A percentile compares a stretch with the other conserved stretches of the same genome.
Evolutionary conservation across 83 land plant genomes (phyloP).

Genomic region (Thuja plicata): DNA sequence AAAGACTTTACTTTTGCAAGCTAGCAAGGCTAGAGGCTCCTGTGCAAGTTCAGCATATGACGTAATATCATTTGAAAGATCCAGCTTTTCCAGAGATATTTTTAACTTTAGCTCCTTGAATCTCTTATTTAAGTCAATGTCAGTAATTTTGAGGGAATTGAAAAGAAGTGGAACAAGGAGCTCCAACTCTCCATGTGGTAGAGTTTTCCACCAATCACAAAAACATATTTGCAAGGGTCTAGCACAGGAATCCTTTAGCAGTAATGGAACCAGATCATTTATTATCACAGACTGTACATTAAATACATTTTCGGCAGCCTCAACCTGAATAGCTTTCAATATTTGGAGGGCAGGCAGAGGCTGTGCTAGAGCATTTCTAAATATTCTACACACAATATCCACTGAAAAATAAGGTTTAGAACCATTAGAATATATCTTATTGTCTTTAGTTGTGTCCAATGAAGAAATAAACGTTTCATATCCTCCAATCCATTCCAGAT

Average conservation of each 20-base stretch:
- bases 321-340: constrained; percentile 22
- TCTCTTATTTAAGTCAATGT: not conserved
- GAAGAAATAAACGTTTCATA: not conserved
- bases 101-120: constrained; percentile 14
- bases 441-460: not conserved
- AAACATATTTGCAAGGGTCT: constrained; percentile 34
- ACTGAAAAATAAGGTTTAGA: constrained; percentile 3
- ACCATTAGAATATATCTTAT: not conserved
- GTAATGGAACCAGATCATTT: constrained; percentile 34
- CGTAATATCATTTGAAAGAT: not conserved
- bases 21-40: constrained; percentile 38
- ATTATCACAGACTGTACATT: constrained; percentile 29
- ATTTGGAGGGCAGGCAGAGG: constrained; percentile 27
- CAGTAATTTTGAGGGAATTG: constrained; percentile 15
- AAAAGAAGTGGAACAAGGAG: constrained; percentile 28
- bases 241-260: constrained; percentile 31
- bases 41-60: constrained; percentile 23
- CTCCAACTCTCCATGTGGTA: constrained; percentile 27
- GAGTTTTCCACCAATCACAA: constrained; percentile 38
- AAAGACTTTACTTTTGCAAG: constrained; percentile 32
- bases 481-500: constrained; percentile 41
- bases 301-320: constrained; percentile 25
- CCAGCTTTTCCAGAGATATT: not conserved
- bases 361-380: constrained; percentile 29
- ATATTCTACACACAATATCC: constrained; percentile 19